Evolutionary conservation across 768 basidiomycete genomes (phyloP).

Genomic region (Exidia glandulosa): DNA sequence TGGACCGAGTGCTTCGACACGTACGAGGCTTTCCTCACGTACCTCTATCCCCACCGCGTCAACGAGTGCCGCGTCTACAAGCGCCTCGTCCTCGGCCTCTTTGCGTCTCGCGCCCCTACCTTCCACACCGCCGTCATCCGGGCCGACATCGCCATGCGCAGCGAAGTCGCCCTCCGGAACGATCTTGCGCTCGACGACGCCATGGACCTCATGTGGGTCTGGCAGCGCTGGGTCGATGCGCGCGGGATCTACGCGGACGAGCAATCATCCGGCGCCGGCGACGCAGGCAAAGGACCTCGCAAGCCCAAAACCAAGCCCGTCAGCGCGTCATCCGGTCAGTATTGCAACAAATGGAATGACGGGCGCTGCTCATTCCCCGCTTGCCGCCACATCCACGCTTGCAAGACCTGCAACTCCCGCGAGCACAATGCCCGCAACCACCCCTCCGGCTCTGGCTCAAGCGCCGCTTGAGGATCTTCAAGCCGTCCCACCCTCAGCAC

Average conservation of each 20-base stretch:
- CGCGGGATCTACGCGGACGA: neutral
- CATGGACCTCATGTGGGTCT: neutral
- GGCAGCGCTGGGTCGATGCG: neutral
- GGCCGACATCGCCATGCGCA: neutral
- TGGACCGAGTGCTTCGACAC: neutral
- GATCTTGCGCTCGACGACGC: neutral
- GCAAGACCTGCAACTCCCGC: neutral
- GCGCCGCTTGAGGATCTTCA: neutral
- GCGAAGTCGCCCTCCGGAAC: neutral
- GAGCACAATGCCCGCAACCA: neutral
- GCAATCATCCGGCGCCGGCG: neutral
- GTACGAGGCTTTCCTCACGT: neutral
- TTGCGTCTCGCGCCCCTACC: no score
- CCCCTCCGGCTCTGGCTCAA: neutral
- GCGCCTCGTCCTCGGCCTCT: neutral
- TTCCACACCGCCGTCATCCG: neutral
- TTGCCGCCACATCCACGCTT: neutral
- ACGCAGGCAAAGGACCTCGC: neutral
- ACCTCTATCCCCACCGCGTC: neutral
- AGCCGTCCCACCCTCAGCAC: neutral
- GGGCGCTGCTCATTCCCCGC: neutral
- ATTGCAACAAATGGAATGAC: neutral
- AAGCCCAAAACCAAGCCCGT: neutral
- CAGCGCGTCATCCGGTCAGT: neutral
- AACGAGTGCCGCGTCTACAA: neutral